Conservation (phyloP, 495 filamentous ascomycete species). For the Neurospora discreta region DNA sequence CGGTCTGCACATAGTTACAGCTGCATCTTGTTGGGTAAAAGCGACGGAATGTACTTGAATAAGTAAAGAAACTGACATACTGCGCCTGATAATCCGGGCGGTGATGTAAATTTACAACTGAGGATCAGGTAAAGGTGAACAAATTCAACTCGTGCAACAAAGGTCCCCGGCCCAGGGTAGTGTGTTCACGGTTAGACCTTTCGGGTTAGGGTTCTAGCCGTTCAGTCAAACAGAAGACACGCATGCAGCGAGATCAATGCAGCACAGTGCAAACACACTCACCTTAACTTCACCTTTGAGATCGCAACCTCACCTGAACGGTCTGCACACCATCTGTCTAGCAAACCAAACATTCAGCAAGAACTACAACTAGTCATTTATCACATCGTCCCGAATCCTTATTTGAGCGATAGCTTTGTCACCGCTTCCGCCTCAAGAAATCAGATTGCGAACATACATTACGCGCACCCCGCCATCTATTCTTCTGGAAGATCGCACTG, state of each 20-base stretch:
- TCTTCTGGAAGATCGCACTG: background rate
- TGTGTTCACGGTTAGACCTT: background rate
- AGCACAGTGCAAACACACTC: background rate
- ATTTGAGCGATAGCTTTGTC: background rate
- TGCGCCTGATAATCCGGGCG: background rate
- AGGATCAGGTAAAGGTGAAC: background rate
- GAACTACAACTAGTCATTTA: background rate
- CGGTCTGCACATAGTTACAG: background rate
- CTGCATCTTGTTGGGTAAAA: background rate
- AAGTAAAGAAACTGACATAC: background rate
- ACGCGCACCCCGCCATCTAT: background rate
- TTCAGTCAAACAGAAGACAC: background rate
- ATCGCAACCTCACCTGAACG: background rate
- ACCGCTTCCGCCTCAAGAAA: background rate
- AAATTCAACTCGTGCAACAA: background rate
- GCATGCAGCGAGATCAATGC: background rate
- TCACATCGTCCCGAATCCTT: background rate
- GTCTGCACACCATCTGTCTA: background rate
- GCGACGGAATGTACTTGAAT: background rate
- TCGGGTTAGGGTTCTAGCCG: background rate
- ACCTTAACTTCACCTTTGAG: background rate
- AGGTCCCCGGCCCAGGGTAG: too few species aligned
- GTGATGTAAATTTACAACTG: background rate
- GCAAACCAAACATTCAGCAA: background rate
- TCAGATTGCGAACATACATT: background rate